Evolutionary conservation across 2,329 filamentous ascomycete genomes (phyloP).

Genomic region (Ceratocystis ficicola): DNA sequence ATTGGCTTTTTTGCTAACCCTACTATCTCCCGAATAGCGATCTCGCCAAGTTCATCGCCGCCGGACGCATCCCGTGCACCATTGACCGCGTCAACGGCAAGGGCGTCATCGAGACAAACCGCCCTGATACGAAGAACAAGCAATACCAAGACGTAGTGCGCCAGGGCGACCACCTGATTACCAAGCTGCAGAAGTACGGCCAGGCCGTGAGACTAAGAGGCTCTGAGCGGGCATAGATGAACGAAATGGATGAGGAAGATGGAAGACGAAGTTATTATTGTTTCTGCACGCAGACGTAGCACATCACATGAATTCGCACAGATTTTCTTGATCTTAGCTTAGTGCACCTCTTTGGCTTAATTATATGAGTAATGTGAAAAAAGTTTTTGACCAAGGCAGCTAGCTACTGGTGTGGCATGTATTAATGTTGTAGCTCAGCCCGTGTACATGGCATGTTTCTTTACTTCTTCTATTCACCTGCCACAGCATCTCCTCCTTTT

Average conservation of each 20-base stretch:
- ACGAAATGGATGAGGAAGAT: not conserved
- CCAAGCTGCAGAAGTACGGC: conserved; percentile 97
- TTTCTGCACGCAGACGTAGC: conserved; percentile 14
- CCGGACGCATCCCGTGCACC: conserved; percentile 85
- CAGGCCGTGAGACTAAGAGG: conserved; percentile 89
- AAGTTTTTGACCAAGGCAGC: too few species aligned
- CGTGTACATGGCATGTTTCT: not conserved
- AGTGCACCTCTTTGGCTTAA: not conserved
- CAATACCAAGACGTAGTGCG: conserved; percentile 97
- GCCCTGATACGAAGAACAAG: conserved; percentile 98
- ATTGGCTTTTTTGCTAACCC: conserved; percentile 2
- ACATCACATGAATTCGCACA: conserved; percentile 14
- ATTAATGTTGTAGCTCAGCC: not conserved
- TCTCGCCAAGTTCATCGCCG: conserved; percentile 92
- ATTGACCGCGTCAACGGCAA: conserved; percentile 95
- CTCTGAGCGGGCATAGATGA: conserved; percentile 71
- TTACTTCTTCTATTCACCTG: not conserved
- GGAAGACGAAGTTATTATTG: not conserved
- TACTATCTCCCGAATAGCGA: conserved; percentile 44
- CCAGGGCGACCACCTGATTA: conserved; percentile 94
- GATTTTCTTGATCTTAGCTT: not conserved
- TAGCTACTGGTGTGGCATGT: not conserved
- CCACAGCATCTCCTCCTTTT: not conserved
- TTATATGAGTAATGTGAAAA: too few species aligned
- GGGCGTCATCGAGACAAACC: conserved; percentile 94